phyloP scores from a whole-genome alignment of 164 flowering plant species.

The Amborella trichopoda region DNA sequence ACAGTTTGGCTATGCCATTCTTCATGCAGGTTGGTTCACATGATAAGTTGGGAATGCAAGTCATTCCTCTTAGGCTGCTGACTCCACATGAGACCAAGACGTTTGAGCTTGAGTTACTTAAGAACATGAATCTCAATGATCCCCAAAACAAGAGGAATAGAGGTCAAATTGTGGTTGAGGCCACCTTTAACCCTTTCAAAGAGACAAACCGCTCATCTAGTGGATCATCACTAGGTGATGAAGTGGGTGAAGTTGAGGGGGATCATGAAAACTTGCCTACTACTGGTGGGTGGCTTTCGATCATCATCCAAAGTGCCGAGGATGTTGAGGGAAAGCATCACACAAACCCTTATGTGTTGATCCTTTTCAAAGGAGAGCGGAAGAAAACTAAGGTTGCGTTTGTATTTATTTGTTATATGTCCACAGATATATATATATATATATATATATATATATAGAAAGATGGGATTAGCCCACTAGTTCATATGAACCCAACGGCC shows the following conservation, averaged over 20 bases:
- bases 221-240: constrained; percentile 15
- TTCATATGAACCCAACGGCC: too few relatives aligned
- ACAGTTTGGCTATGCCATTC: too few relatives aligned
- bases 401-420: not conserved
- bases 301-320: constrained; percentile 40
- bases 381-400: constrained; percentile 52
- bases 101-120: constrained; percentile 41
- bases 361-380: constrained; percentile 53
- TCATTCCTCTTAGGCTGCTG: constrained; percentile 43
- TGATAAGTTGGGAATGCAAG: constrained; percentile 77
- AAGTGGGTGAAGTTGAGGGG: constrained; percentile 4
- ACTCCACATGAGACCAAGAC: constrained; percentile 35
- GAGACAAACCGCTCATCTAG: constrained; percentile 26
- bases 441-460: too few relatives aligned
- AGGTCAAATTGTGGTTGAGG: constrained; percentile 44
- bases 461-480: too few relatives aligned
- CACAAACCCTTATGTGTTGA: constrained; percentile 47
- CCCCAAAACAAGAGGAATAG: constrained; percentile 38
- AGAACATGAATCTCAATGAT: constrained; percentile 47
- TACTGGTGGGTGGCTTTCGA: constrained; percentile 49
- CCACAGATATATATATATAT: too few relatives aligned
- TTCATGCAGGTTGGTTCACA: constrained; percentile 56
- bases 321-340: constrained; percentile 62
- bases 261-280: constrained; percentile 4
- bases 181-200: constrained; percentile 40